Conservation (phyloP, 2,329 filamentous ascomycete genomes). For the Xylaria sp. region DNA sequence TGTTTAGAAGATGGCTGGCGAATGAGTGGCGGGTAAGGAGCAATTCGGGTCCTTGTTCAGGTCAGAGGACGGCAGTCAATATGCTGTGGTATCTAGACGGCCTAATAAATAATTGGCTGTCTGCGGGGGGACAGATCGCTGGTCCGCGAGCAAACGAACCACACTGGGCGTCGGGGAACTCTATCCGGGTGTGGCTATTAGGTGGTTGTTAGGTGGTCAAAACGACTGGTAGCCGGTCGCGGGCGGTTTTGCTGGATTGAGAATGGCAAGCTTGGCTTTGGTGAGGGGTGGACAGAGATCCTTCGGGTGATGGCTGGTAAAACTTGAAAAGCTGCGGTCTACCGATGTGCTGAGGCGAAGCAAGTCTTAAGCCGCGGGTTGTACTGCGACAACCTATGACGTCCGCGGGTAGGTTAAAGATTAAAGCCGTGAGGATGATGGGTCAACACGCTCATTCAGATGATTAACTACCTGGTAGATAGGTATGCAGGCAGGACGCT, state of each 20-base stretch:
- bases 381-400: constrained; percentile 33
- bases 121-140: constrained; percentile 14
- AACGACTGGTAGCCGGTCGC: constrained; percentile 17
- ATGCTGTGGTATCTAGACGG: constrained; percentile 32
- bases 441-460: constrained; percentile 24
- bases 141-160: constrained; percentile 24
- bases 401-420: constrained; percentile 25
- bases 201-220: constrained; percentile 27
- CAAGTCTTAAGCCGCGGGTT: constrained; percentile 17
- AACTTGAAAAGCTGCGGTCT: constrained; percentile 19
- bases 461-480: no score
- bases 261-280: constrained; percentile 24
- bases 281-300: constrained; percentile 31
- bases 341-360: constrained; percentile 22
- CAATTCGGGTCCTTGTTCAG: constrained; percentile 12
- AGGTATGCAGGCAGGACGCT: constrained; percentile 25
- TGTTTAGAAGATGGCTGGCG: constrained; percentile 16
- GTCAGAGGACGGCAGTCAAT: constrained; percentile 22
- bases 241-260: constrained; percentile 17
- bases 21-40: constrained; percentile 24
- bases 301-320: constrained; percentile 30
- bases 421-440: constrained; percentile 21
- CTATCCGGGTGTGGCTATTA: constrained; percentile 19
- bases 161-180: constrained; percentile 25
- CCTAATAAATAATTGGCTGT: constrained; percentile 24